Evolutionary conservation across 345 rosid genomes (phyloP).

Genomic region (sweet orange (Citrus sinensis)): DVS_A1.0 CM039163.1:349501-350000

Average conservation of each 20-base stretch:
- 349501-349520: constrained; percentile 24
- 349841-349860: constrained; percentile 37
- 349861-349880: constrained; percentile 29
- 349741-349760: constrained; percentile 55
- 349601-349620: background rate
- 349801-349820: constrained; percentile 58
- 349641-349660: background rate
- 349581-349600: background rate
- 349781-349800: constrained; percentile 60
- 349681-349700: constrained; percentile 16
- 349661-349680: constrained; percentile 21
- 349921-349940: no score
- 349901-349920: background rate
- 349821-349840: constrained; percentile 25
- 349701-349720: constrained; percentile 27
- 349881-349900: background rate
- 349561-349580: background rate
- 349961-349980: no score
- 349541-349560: background rate
- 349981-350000: no score
- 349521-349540: constrained; percentile 31
- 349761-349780: constrained; percentile 48
- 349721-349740: constrained; percentile 48
- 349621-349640: background rate
- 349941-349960: no score